Percentiles rank a stretch among this genome's conserved stretches.
phyloP scores from a whole-genome alignment of 192 early-diverging fungal species.

The Linnemannia schmuckeri region DNA sequence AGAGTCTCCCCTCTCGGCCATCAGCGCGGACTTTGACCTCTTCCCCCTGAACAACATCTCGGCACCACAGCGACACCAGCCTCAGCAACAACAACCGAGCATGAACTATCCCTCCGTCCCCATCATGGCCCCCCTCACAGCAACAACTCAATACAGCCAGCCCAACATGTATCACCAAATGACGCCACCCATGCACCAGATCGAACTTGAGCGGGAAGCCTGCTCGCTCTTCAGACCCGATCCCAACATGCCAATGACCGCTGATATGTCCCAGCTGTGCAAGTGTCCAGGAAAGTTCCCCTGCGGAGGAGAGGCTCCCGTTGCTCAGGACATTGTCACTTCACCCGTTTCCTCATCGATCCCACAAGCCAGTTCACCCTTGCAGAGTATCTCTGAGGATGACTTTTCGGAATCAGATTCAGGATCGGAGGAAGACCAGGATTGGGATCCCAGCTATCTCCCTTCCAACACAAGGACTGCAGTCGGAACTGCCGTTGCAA shows the following conservation, averaged over 20 bases:
- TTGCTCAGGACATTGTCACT: neutral
- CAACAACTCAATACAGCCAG: conserved; percentile 9
- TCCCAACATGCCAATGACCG: conserved; percentile 17
- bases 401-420: conserved; percentile 37
- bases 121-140: conserved; percentile 35
- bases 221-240: conserved; percentile 34
- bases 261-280: conserved; percentile 44
- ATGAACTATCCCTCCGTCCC: conserved; percentile 19
- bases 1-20: conserved; percentile 37
- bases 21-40: conserved; percentile 43
- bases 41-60: conserved; percentile 28
- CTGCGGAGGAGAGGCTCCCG: conserved; percentile 34
- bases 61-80: neutral
- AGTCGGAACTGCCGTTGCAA: neutral
- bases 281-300: conserved; percentile 55
- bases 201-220: conserved; percentile 30
- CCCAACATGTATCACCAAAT: conserved; percentile 28
- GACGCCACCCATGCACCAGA: conserved; percentile 41
- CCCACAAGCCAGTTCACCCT: conserved; percentile 9
- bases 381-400: conserved; percentile 30
- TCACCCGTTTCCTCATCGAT: neutral
- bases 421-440: conserved; percentile 24
- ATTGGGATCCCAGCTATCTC: conserved; percentile 28
- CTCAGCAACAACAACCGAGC: neutral
- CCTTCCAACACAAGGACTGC: neutral